Percentiles rank a stretch among this genome's conserved stretches.
These are phyloP conservation scores for Fusarium graminum DNA, from an alignment of 2,329 filamentous ascomycete genomes.

Conservation along the genomic window DNA sequence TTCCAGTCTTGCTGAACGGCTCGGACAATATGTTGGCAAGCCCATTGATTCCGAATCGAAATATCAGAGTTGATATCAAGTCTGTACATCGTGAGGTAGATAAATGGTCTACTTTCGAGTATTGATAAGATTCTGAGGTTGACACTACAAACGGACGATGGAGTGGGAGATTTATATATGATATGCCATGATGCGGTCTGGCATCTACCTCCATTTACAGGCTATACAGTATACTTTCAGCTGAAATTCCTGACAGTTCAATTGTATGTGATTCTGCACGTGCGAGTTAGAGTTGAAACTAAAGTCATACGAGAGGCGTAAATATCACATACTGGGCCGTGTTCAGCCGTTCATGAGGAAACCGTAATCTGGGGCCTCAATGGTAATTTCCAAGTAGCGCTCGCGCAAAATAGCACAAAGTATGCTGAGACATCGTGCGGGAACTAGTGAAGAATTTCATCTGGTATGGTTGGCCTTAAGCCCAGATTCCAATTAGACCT, in stretches of 20 bases:
- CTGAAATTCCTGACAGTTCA: neutral
- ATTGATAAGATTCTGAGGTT: neutral
- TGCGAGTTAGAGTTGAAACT: neutral
- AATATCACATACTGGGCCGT: neutral
- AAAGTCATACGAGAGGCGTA: neutral
- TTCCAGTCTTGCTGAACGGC: slow-evolving; percentile 17
- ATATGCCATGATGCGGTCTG: no score
- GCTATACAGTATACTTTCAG: neutral
- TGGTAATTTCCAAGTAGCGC: no score
- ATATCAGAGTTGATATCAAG: neutral
- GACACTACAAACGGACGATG: no score
- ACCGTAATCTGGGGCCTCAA: neutral
- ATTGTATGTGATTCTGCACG: no score
- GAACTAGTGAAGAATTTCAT: no score
- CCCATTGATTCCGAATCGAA: slow-evolving; percentile 19
- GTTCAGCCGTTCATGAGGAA: neutral
- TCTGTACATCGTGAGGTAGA: neutral
- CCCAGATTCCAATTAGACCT: no score
- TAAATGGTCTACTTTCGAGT: no score
- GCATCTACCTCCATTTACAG: no score
- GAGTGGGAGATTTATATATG: no score
- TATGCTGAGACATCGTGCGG: no score
- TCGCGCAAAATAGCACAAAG: no score
- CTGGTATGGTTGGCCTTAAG: no score
- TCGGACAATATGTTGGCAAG: slow-evolving; percentile 5